A percentile compares a stretch with the other conserved stretches of the same genome.
Conservation (phyloP, 176 grass and related monocot species). For the Phragmites australis region DNA sequence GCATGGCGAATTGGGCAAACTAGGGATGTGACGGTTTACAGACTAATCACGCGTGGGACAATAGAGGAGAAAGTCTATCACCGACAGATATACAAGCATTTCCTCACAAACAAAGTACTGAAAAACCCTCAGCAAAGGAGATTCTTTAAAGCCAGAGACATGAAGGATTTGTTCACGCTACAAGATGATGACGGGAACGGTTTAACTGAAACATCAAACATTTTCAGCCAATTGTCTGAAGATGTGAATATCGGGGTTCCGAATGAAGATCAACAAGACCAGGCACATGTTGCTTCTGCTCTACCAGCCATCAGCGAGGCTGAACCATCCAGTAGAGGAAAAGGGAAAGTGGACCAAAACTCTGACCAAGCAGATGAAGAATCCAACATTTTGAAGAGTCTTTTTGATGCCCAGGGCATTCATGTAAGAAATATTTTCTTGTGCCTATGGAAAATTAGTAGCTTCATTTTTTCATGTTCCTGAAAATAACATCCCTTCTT, state of each 20-base stretch:
- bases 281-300: conserved; percentile 1
- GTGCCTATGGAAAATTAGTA: neutral
- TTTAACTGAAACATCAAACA: conserved; percentile 84
- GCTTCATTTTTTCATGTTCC: neutral
- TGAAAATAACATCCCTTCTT: conserved; percentile 6
- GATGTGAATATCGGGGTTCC: conserved; percentile 62
- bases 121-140: conserved; percentile 89
- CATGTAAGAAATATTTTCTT: conserved; percentile 58
- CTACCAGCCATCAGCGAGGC: conserved; percentile 14
- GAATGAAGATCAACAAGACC: conserved; percentile 34
- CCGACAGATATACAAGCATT: conserved; percentile 95
- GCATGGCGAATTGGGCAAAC: conserved; percentile 95
- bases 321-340: conserved; percentile 34
- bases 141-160: conserved; percentile 95
- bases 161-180: conserved; percentile 90
- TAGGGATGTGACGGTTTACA: conserved; percentile 81
- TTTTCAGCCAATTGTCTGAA: conserved; percentile 72
- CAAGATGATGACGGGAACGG: conserved; percentile 51
- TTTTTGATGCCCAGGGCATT: conserved; percentile 85
- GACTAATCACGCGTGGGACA: conserved; percentile 87
- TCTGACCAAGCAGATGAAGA: conserved; percentile 50
- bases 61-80: conserved; percentile 98
- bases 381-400: conserved; percentile 68
- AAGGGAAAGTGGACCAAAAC: conserved; percentile 40
- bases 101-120: conserved; percentile 89